Conservation (phyloP, 2,329 filamentous ascomycete species). For the Ilyonectria destructans region DNA sequence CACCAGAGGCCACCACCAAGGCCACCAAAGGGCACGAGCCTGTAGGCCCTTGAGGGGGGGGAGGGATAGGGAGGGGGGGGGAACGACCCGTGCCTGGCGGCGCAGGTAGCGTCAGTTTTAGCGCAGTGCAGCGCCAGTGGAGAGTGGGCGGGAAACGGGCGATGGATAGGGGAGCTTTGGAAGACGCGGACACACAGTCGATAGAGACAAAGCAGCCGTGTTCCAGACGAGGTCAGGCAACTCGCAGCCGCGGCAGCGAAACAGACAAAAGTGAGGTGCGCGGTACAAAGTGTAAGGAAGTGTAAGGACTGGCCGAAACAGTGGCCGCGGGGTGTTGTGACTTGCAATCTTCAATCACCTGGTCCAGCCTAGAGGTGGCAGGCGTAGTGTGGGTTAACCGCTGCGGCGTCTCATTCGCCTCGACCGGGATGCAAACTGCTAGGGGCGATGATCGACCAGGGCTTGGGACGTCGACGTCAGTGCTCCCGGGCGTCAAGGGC, state of each 20-base stretch:
- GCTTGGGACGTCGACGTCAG: conserved; percentile 47
- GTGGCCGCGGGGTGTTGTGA: conserved; percentile 50
- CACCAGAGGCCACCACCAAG: conserved; percentile 37
- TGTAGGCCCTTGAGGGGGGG: conserved; percentile 45
- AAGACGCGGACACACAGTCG: conserved; percentile 13
- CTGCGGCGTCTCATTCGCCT: conserved; percentile 55
- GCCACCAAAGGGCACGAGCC: conserved; percentile 50
- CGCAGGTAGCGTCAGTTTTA: conserved; percentile 50
- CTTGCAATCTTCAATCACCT: conserved; percentile 51
- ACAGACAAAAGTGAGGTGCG: conserved; percentile 40
- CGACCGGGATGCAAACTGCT: conserved; percentile 47
- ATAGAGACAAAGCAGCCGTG: conserved; percentile 33
- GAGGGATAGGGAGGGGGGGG: conserved; percentile 47
- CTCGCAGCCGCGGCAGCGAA: conserved; percentile 18
- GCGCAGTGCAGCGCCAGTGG: conserved; percentile 46
- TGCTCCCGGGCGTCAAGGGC: conserved; percentile 39
- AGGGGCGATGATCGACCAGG: conserved; percentile 53
- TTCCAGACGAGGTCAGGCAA: conserved; percentile 23
- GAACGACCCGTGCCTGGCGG: conserved; percentile 52
- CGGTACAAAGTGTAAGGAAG: conserved; percentile 47
- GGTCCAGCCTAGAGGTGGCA: conserved; percentile 48
- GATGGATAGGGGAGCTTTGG: conserved; percentile 29
- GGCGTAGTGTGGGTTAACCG: conserved; percentile 51
- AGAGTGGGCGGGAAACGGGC: conserved; percentile 39
- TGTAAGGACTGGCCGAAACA: conserved; percentile 45